These are phyloP conservation scores for Sporothrix mexicana DNA, from an alignment of 2,329 filamentous ascomycete species.

Conservation along the genomic window DNA sequence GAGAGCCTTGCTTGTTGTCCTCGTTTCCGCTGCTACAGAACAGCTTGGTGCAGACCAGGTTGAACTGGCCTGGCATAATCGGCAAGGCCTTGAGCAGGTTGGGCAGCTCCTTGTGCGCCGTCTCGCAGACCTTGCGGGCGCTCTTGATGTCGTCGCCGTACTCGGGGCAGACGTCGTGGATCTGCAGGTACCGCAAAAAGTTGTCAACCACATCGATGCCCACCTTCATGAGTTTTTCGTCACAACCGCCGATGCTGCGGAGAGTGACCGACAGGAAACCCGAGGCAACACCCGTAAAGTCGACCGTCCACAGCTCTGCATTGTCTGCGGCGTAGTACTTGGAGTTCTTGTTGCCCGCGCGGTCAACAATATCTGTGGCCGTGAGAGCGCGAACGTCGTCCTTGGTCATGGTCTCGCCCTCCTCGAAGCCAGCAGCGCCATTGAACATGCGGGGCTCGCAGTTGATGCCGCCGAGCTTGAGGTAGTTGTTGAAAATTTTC, in stretches of 20 bases:
- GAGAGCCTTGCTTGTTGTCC: too few relatives aligned
- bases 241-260: conserved; percentile 61
- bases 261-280: conserved; percentile 75
- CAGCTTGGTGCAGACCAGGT: conserved; percentile 72
- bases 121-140: conserved; percentile 70
- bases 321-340: conserved; percentile 58
- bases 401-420: conserved; percentile 63
- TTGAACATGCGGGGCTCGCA: conserved; percentile 62
- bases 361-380: conserved; percentile 65
- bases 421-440: conserved; percentile 56
- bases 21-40: conserved; percentile 53
- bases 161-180: conserved; percentile 86
- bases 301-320: conserved; percentile 71
- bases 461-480: conserved; percentile 82
- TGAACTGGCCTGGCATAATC: conserved; percentile 77
- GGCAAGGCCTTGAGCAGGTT: conserved; percentile 58
- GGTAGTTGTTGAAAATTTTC: conserved; percentile 76
- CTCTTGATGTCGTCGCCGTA: conserved; percentile 69
- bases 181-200: conserved; percentile 85
- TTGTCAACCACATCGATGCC: conserved; percentile 75
- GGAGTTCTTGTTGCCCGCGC: conserved; percentile 47
- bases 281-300: conserved; percentile 78
- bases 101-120: conserved; percentile 70
- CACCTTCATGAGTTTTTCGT: conserved; percentile 59
- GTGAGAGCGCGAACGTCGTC: conserved; percentile 68